Evolutionary conservation across 2,329 filamentous ascomycete species (phyloP), one percentile per base, ranked within the genome.

Genomic region (Passalora sequoiae): DNA sequence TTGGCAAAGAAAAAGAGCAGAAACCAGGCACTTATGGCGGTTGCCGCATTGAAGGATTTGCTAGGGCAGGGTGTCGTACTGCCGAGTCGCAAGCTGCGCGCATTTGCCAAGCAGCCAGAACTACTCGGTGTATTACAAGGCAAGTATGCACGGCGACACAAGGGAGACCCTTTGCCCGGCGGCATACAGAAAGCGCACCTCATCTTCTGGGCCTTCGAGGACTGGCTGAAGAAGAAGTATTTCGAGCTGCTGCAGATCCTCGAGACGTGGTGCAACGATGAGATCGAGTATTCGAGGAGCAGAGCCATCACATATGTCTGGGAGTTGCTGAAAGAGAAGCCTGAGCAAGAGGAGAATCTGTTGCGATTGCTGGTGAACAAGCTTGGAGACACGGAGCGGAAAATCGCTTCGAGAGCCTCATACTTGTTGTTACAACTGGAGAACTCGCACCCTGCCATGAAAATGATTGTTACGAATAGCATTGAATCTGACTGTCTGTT

Each of bases 281-380:
- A 97, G 69, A 86, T 98, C 41, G 87, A 94, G 61, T 97, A 91
- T 66, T 89, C 94, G 29, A 83, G 94, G 48, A 85, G 83, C 37
- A 82, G 87, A 53, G 86, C 91, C 3, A 76, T 98, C 32, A 92
- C 89, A 54, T 94, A 95, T 58, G 84, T 97, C 27, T 97, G 83
- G 62, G 89, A 91, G 51, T 72, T 98, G 28, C 71, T 98, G 49
- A 92, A 88, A 64, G 89, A 95, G 64, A 98, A 95, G 69, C 91
- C 92, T 0, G 92, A 98, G 66, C 92, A 98, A 62, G 92, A 98
- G 66, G 84, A 91, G 43, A 98, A 98, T 63, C 71, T 98, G 50
- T 72, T 98, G 48, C 82, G 91, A 41, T 72, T 98, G 43, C 70
- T 98, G 45, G 88, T 98, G 55, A 97, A 97, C 72, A 98, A 98